Base-by-base conservation (phyloP, 345 rosid genomes). In the Eucalyptus caleyi region DNA sequence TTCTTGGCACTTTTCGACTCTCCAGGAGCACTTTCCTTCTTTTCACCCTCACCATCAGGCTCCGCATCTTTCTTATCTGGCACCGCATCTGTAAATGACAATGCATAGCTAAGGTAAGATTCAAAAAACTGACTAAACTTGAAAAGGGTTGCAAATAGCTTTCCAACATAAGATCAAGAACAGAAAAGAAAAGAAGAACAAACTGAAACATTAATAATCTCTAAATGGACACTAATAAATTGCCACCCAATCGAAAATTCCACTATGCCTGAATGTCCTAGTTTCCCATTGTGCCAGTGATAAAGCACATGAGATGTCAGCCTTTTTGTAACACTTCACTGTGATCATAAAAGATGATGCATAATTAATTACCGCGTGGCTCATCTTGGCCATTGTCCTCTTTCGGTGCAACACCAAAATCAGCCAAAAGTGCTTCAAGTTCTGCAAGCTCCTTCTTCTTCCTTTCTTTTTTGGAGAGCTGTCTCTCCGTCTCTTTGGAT, bases 361-460 rank as follows among this genome's bases (percentile, higher is more conserved):
- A 37, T 77, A 40, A 77, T 37, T 40, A 65, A 59, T 87, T 87
- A 87, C 87, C 89, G 23, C 16, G 45, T 49, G 82, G 89, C 88
- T 93, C 95, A 24, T 92, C 95, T 91, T 91, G 95, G 87, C 89
- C 94, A 88, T 93, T 94, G 86, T 88, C 91, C 90, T 95, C 97
- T 87, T 92, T 92, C 49, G 92, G 91, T 50, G 93, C 30, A 87
- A 93, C 93, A 50, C 95, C 97, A 88, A 97, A 93, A 90, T 96
- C 97, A 89, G 98, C 99, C 51, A 97, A 92, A 92, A 97, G 91
- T 67, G 97, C 99, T 77, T 97, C 99, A 86, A 97, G 97, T 92
- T 97, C 99, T 34, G 92, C 98, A 92, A 97, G 98, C 90, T 94
- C 99, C 90, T 97, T 96, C 92, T 95, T 97, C 90, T 96, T 97